Evolutionary conservation across 306 rosid genomes (phyloP), one percentile per base, ranked within the genome.

Genomic region (Quercus berberidifolia): DNA sequence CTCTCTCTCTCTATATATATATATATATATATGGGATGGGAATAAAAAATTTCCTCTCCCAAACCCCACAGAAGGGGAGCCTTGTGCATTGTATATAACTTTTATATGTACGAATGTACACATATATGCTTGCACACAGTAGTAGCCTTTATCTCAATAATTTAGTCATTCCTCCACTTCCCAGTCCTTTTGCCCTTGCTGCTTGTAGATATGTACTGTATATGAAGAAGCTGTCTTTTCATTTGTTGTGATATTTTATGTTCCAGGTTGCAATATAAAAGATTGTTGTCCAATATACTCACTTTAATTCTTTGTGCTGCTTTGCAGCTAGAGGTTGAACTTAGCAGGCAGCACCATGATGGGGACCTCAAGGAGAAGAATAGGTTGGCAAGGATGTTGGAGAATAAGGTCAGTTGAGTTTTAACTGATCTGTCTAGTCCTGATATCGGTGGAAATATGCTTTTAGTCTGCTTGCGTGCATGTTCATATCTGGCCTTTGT

Each of bases 351-450:
- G 79, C 87, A 93, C 30, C 99, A 96, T 80, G 96, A 92, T 72
- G 99, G 96, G 63, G 99, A 96, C 77, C 86, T 96, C 54, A 82
- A 80, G 83, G 99, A 96, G 88, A 96, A 96, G 85, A 87, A 86
- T 82, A 86, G 98, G 71, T 84, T 96, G 76, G 17, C 68, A 17
- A 89, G 96, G 62, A 93, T 96, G 94, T 65, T 85, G 59, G 88
- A 82, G 54, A 82, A 85, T 52, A 91, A 91, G 92, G 99, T 93
- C 28, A 57, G 91, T 88, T 68, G 15, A 6, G 35, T 33, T 33
- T 35, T 67, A 46, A 35, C 8, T 35, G 52, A 67, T 67, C 17
- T 18, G 25, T 67, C 52, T 6, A 10, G 26, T 8, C 25, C 0
- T 67, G 38, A 20, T 33, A 67, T 21, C 18, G 19, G 51, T 33